Evolutionary conservation across 148 eudicot species (phyloP).

Genomic region (Beta vulgaris): DNA sequence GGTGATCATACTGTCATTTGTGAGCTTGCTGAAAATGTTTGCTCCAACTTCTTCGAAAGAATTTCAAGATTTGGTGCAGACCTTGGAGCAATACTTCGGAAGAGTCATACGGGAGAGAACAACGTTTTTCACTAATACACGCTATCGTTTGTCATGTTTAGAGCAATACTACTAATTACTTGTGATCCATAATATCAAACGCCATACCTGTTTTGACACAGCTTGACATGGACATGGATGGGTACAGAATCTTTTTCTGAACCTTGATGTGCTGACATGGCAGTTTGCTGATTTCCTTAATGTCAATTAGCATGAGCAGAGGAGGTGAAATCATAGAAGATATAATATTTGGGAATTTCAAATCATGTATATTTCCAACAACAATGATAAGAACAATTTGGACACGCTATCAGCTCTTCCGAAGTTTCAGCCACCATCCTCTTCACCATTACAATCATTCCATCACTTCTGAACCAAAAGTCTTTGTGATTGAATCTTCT

Average conservation of each 20-base stretch:
- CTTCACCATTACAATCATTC: background rate
- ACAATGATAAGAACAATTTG: background rate
- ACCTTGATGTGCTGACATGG: background rate
- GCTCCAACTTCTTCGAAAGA: too few species aligned
- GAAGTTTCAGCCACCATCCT: background rate
- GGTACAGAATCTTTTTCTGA: background rate
- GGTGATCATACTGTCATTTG: too few species aligned
- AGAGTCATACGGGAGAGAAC: background rate
- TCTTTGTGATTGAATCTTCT: background rate
- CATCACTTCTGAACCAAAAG: background rate
- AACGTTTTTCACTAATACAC: background rate
- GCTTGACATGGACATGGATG: background rate
- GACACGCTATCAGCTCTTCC: background rate
- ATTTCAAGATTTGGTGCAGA: too few species aligned
- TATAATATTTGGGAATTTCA: background rate
- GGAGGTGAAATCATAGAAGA: background rate
- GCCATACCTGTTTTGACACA: background rate
- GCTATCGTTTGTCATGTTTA: background rate
- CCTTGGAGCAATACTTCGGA: too few species aligned
- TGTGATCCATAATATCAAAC: background rate
- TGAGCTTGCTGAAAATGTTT: too few species aligned
- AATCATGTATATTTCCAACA: background rate
- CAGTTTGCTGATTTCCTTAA: background rate
- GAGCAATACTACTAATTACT: background rate
- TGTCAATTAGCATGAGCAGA: background rate